Evolutionary conservation across 2,329 filamentous ascomycete genomes (phyloP).

Genomic region (Emergomyces orientalis): DNA sequence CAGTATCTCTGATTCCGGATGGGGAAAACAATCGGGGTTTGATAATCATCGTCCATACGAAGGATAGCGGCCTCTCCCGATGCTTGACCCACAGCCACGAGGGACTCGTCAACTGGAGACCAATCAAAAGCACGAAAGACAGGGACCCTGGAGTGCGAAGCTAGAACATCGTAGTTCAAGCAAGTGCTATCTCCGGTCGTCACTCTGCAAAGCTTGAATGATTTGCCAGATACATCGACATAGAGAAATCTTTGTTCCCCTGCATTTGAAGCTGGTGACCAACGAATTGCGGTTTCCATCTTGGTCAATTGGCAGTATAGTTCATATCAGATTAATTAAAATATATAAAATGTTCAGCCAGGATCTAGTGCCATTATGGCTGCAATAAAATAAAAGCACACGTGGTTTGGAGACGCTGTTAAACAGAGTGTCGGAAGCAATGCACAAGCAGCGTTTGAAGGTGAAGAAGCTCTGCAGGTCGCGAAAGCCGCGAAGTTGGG

Average conservation of each 20-base stretch:
- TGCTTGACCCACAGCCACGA: slow-evolving; percentile 52
- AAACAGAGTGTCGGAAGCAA: background rate
- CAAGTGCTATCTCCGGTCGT: slow-evolving; percentile 27
- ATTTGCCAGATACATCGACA: slow-evolving; percentile 51
- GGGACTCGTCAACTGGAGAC: slow-evolving; percentile 49
- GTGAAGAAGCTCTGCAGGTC: background rate
- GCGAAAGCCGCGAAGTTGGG: background rate
- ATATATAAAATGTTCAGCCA: background rate
- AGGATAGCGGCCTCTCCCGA: slow-evolving; percentile 54
- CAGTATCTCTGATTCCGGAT: slow-evolving; percentile 55
- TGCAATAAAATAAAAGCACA: background rate
- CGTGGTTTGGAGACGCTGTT: background rate
- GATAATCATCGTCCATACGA: slow-evolving; percentile 44
- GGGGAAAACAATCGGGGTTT: slow-evolving; percentile 43
- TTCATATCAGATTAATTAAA: background rate
- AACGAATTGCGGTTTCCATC: slow-evolving; percentile 55
- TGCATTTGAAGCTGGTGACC: slow-evolving; percentile 50
- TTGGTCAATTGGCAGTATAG: slow-evolving; percentile 6
- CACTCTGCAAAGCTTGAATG: slow-evolving; percentile 50
- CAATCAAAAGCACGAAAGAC: slow-evolving; percentile 58
- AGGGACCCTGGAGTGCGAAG: slow-evolving; percentile 47
- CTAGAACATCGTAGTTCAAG: slow-evolving; percentile 46
- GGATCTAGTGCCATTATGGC: slow-evolving; percentile 3
- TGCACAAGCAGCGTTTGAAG: background rate
- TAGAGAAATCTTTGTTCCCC: slow-evolving; percentile 50